Evolutionary conservation across 2,329 filamentous ascomycete genomes (phyloP).

Genomic region (Geosmithia morbida): DNA sequence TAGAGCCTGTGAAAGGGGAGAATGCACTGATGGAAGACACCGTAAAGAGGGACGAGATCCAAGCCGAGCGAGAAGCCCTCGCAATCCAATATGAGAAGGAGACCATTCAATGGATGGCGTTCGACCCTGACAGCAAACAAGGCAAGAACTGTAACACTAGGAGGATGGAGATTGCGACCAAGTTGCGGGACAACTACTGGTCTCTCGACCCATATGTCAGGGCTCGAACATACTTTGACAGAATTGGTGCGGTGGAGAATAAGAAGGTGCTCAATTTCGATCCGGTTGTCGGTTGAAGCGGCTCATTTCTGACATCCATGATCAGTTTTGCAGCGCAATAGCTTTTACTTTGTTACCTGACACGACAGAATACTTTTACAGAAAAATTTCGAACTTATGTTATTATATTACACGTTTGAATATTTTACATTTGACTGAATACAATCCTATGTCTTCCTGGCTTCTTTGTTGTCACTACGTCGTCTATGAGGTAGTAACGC

Average conservation of each 20-base stretch:
- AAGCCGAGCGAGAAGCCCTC: constrained; percentile 34
- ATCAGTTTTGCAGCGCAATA: not conserved
- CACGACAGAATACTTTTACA: no score
- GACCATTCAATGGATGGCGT: constrained; percentile 44
- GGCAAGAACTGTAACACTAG: constrained; percentile 11
- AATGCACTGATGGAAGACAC: constrained; percentile 35
- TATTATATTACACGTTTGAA: no score
- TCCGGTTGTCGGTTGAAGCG: not conserved
- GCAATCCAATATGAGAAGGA: constrained; percentile 40
- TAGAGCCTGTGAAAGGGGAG: constrained; percentile 44
- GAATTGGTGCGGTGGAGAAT: constrained; percentile 1
- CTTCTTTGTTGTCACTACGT: no score
- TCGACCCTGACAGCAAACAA: constrained; percentile 13
- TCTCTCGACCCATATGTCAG: constrained; percentile 49
- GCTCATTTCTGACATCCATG: not conserved
- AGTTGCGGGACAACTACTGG: constrained; percentile 52
- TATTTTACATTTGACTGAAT: no score
- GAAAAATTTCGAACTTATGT: no score
- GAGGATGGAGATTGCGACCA: constrained; percentile 31
- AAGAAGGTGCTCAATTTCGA: constrained; percentile 2
- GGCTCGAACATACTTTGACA: constrained; percentile 4
- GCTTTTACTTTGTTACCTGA: no score
- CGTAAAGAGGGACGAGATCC: constrained; percentile 29
- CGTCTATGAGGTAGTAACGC: no score
- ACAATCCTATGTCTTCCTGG: no score